Evolutionary conservation across 108 stramenopile species (phyloP).

Genomic region (Fistulifera pelliculosa): DNA sequence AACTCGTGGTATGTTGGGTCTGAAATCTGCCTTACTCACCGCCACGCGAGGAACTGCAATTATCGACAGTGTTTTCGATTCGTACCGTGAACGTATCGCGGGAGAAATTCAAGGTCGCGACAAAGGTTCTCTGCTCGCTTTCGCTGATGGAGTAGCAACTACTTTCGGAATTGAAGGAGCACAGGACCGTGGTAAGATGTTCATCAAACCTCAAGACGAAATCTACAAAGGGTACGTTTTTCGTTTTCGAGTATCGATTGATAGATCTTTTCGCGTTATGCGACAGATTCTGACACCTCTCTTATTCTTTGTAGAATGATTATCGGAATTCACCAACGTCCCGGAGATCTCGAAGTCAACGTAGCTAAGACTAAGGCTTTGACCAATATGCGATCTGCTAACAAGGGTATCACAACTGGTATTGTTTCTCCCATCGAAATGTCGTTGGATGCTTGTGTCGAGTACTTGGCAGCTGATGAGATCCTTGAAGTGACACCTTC

Average conservation of each 20-base stretch:
- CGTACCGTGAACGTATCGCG: constrained; percentile 75
- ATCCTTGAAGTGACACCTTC: constrained; percentile 93
- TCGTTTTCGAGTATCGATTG: too few species aligned
- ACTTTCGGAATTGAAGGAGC: constrained; percentile 90
- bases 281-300: too few species aligned
- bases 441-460: constrained; percentile 93
- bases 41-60: constrained; percentile 94
- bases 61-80: constrained; percentile 92
- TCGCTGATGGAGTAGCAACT: constrained; percentile 84
- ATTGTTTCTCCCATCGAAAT: constrained; percentile 86
- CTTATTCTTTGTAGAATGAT: too few species aligned
- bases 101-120: constrained; percentile 87
- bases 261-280: too few species aligned
- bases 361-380: constrained; percentile 93
- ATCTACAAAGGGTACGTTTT: constrained; percentile 95
- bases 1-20: constrained; percentile 95
- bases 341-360: constrained; percentile 95
- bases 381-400: constrained; percentile 97
- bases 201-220: constrained; percentile 69
- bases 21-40: constrained; percentile 85
- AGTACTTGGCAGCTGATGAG: constrained; percentile 92
- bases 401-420: constrained; percentile 89
- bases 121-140: constrained; percentile 94
- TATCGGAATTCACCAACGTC: constrained; percentile 97
- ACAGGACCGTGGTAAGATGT: constrained; percentile 91